Base-by-base conservation (phyloP, 208 protist genomes). In the Trypanosoma cruzi region DNA sequence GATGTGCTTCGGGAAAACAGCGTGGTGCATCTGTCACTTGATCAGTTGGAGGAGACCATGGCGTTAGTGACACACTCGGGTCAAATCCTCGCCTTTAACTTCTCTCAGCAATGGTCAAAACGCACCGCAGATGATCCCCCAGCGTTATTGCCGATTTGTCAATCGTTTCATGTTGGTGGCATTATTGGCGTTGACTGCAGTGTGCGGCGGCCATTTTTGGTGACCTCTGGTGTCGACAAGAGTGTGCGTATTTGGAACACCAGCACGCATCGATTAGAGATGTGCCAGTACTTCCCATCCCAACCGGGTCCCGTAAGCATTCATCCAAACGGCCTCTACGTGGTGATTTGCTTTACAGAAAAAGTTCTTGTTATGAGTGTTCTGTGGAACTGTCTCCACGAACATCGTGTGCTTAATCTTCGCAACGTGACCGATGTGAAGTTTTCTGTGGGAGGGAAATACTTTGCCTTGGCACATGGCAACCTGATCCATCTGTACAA, bases 241-340 rank as follows among this genome's bases (percentile, higher is more conserved):
- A 96, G 89, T 77, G 86, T 98, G 14, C 89, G 97, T 44, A 73
- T 99, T 26, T 99, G 96, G 96, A 98, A 99, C 78, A 98, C 97
- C 58, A 53, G 82, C 20, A 97, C 96, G 32, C 85, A 92, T 37
- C 86, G 80, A 63, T 59, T 97, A 48, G 93, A 96, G 62, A 85
- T 98, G 48, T 86, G 74, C 49, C 90, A 97, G 77, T 84, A 79
- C 61, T 98, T 98, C 55, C 56, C 77, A 8, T 74, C 86, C 52
- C 90, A 96, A 77, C 90, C 92, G 4, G 88, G 93, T 63, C 86
- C 94, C 7, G 79, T 98, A 18, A 85, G 95, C 1, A 84, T 99
- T 59, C 98, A 99, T 81, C 97, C 97, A 2, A 94, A 84, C 50
- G 97, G 98, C 13, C 81, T 98, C 6, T 89, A 96, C 55, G 80